Conservation (phyloP, 2,329 filamentous ascomycete genomes). For the Daldinia eschscholtzii region DNA sequence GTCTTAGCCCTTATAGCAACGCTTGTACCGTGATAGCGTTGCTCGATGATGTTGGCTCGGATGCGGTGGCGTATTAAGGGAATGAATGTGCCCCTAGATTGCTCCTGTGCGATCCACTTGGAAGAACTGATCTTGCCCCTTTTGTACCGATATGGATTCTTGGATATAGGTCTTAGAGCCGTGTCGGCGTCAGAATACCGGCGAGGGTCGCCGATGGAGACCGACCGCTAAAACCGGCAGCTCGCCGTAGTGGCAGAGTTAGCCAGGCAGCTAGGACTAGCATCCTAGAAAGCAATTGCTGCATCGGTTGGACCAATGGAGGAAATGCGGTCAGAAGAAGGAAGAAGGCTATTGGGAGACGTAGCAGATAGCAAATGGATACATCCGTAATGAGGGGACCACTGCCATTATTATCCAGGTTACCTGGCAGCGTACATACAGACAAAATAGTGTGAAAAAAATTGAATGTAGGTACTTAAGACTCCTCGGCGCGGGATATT, state of each 20-base stretch:
- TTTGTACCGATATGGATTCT: conserved; percentile 31
- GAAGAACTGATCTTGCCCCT: conserved; percentile 30
- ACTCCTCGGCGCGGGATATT: conserved; percentile 32
- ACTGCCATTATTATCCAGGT: conserved; percentile 32
- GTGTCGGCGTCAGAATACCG: conserved; percentile 39
- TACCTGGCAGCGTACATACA: conserved; percentile 27
- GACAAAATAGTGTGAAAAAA: conserved; percentile 28
- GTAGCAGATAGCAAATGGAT: conserved; percentile 22
- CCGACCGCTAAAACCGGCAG: conserved; percentile 44
- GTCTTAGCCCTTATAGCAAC: conserved; percentile 18
- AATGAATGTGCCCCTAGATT: conserved; percentile 26
- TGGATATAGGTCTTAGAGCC: conserved; percentile 36
- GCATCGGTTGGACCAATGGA: conserved; percentile 22
- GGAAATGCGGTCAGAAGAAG: conserved; percentile 37
- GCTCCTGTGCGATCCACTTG: conserved; percentile 24
- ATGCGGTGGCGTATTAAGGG: conserved; percentile 29
- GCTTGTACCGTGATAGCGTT: conserved; percentile 29
- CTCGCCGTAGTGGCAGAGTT: conserved; percentile 36
- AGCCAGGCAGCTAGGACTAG: conserved; percentile 26
- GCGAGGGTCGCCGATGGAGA: conserved; percentile 41
- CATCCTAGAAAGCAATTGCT: conserved; percentile 22
- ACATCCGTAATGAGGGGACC: conserved; percentile 29
- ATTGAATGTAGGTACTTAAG: conserved; percentile 27
- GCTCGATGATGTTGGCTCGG: conserved; percentile 23
- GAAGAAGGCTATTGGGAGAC: conserved; percentile 21